Base-by-base conservation (phyloP, 2,329 filamentous ascomycete species). In the Ramichloridium luteum region DNA sequence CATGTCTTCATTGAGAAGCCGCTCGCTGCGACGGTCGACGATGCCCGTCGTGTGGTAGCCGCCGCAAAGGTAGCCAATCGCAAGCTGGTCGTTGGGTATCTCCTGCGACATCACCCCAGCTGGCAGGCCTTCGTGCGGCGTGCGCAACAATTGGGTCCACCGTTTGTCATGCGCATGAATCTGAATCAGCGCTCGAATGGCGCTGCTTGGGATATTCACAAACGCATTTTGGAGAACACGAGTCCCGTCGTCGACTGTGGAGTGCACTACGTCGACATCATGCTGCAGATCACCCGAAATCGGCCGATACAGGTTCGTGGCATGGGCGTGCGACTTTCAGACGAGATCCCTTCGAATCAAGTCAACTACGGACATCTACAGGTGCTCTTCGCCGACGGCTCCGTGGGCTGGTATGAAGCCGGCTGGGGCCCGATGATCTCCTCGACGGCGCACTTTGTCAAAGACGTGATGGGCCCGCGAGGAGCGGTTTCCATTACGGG, bases 101-200 rank as follows among this genome's bases (percentile, higher is more conserved):
- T 32, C 13, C 30, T 32, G 15, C 22, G 30, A 6, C 30, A 32
- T n/a, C 30, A 32, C 23, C 30, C 30, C 30, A 26, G 8, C 23
- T 32, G 30, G 30, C 30, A 11, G 4, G 11, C 13, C 3, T 32
- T 32, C 5, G 20, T 32, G 5, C 3, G 3, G 12, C 22, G 23
- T 8, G 22, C 30, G 9, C 12, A 11, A 11, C 10, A 12, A 8
- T 11, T 26, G 6, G 30, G 22, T 2, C 22, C 30, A 3, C 30
- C 30, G 3, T 32, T 25, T 14, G 22, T 32, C 11, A 26, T 32
- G 10, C 22, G 30, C 13, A 32, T 32, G 25, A 28, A 33, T 13
- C 10, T 28, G n/a, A 20, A 27, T 17, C 25, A 28, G 15, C 25
- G 28, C 14, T 28, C 25, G 16, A 17, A 8, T 3, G 31, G 31